Percentiles rank a stretch among this genome's conserved stretches.
phyloP scores from a whole-genome alignment of 2,329 filamentous ascomycete species.

The Fonsecaea monophora region DNA sequence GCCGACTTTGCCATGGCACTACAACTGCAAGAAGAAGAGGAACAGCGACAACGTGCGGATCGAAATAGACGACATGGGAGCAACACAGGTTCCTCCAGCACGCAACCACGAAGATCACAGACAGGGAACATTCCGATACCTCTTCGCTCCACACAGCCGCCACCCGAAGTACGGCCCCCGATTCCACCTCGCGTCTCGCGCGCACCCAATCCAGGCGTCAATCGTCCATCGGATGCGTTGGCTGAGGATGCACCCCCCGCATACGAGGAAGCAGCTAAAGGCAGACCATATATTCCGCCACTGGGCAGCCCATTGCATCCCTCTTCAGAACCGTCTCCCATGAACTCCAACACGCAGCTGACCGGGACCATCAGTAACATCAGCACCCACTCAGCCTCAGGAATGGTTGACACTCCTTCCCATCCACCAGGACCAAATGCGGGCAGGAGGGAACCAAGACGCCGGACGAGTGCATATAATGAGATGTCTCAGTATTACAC shows the following conservation, averaged over 20 bases:
- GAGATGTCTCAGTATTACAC: conserved; percentile 28
- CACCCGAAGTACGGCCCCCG: conserved; percentile 48
- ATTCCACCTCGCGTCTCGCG: conserved; percentile 53
- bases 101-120: conserved; percentile 38
- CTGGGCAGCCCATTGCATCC: conserved; percentile 53
- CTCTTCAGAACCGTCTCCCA: conserved; percentile 32
- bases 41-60: conserved; percentile 50
- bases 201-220: conserved; percentile 35
- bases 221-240: conserved; percentile 45
- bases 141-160: conserved; percentile 18
- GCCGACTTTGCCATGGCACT: conserved; percentile 82
- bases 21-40: conserved; percentile 93
- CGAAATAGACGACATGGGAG: conserved; percentile 29
- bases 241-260: conserved; percentile 64
- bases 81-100: conserved; percentile 30
- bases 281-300: conserved; percentile 63
- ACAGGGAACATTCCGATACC: conserved; percentile 29
- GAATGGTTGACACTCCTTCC: conserved; percentile 7
- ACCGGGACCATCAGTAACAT: conserved; percentile 34
- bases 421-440: conserved; percentile 37
- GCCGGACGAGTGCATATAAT: conserved; percentile 32
- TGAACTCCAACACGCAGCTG: conserved; percentile 34
- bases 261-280: conserved; percentile 69
- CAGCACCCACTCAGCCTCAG: conserved; percentile 26
- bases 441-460: conserved; percentile 26